Percentiles rank a stretch among this genome's conserved stretches.
phyloP scores from a whole-genome alignment of 192 early-diverging fungal species.

The Phlyctochytrium planicorne region DNA sequence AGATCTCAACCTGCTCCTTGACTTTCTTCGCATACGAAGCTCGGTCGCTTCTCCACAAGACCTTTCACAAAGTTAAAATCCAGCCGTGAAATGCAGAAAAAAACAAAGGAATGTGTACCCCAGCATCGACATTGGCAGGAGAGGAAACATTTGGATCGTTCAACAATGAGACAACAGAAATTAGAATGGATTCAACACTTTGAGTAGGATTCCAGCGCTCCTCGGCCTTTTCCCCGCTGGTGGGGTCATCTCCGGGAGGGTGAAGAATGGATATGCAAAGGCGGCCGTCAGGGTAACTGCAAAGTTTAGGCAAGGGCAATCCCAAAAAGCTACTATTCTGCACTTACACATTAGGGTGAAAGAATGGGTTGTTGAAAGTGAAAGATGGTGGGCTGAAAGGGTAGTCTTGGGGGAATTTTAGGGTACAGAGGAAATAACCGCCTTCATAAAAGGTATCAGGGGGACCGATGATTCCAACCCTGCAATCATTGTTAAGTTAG shows the following conservation, averaged over 20 bases:
- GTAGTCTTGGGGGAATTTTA: constrained; percentile 59
- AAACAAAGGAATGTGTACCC: constrained; percentile 26
- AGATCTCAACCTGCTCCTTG: constrained; percentile 46
- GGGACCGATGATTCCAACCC: constrained; percentile 60
- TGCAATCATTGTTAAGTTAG: too few species aligned
- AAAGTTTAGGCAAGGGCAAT: constrained; percentile 10
- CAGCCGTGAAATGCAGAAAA: background rate
- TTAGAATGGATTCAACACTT: constrained; percentile 49
- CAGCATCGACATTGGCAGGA: constrained; percentile 63
- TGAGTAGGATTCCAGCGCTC: constrained; percentile 87
- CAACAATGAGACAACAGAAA: constrained; percentile 52
- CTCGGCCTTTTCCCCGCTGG: constrained; percentile 67
- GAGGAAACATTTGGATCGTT: constrained; percentile 56
- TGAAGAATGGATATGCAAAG: constrained; percentile 65
- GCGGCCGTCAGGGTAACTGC: constrained; percentile 49
- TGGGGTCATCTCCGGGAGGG: constrained; percentile 58
- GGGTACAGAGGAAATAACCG: constrained; percentile 52
- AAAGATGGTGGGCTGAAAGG: constrained; percentile 61
- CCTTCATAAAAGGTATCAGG: constrained; percentile 52
- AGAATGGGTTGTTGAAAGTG: constrained; percentile 49
- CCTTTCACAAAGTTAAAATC: constrained; percentile 21
- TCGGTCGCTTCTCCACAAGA: constrained; percentile 45
- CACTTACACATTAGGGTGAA: constrained; percentile 57
- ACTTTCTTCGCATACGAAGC: constrained; percentile 41
- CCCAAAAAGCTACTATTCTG: too few species aligned